Percentiles rank a stretch among this genome's conserved stretches.
phyloP scores from a whole-genome alignment of 139 green algal species.

The Micractinium conductrix region DNA sequence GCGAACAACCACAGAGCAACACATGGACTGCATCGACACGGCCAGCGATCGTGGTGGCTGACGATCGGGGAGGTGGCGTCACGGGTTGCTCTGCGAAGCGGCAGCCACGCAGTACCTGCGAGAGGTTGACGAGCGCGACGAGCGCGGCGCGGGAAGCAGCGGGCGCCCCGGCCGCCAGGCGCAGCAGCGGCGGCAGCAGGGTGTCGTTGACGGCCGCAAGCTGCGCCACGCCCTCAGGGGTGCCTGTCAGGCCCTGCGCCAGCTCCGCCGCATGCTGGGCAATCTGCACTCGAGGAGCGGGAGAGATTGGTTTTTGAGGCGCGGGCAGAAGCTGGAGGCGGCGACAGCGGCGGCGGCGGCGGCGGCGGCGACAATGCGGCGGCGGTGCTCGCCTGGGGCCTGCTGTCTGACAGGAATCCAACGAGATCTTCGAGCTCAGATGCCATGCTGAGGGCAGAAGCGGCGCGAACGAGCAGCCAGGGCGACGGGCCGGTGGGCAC shows the following conservation, averaged over 20 bases:
- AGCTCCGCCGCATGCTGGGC: conserved; percentile 63
- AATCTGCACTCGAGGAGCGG: conserved; percentile 3
- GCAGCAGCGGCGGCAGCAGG: conserved; percentile 66
- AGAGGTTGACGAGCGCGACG: conserved; percentile 78
- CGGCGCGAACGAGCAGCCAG: no score
- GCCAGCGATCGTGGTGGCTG: no score
- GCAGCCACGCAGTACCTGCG: conserved; percentile 46
- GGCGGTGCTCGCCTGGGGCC: not conserved
- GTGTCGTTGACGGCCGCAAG: conserved; percentile 38
- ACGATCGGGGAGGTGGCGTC: no score
- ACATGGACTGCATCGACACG: no score
- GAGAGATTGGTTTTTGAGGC: not conserved
- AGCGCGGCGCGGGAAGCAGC: conserved; percentile 49
- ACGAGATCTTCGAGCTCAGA: conserved; percentile 40
- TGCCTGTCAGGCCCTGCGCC: conserved; percentile 68
- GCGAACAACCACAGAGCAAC: no score
- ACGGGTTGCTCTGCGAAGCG: no score
- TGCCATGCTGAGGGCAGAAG: no score
- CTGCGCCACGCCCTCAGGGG: conserved; percentile 63
- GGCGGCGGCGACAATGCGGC: not conserved
- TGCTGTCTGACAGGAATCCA: conserved; percentile 34
- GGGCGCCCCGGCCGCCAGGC: conserved; percentile 40
- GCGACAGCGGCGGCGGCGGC: not conserved
- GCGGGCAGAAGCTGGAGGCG: not conserved
- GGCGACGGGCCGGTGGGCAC: not conserved